Conservation (phyloP, 768 basidiomycete species). For the Mrakia gelida region DNA sequence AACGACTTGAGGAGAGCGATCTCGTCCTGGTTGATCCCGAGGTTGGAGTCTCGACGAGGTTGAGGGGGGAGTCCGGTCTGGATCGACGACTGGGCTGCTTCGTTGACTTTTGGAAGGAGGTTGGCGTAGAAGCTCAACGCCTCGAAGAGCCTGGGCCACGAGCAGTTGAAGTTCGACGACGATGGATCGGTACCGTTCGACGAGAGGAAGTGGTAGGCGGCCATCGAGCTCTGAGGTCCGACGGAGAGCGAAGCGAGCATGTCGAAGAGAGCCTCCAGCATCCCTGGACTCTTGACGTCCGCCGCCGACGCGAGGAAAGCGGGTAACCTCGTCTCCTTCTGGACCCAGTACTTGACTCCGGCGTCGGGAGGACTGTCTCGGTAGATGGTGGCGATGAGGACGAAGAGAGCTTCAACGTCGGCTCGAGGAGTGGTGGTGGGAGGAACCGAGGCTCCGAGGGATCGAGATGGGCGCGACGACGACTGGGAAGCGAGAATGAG, state of each 20-base stretch:
- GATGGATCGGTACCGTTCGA: conserved; percentile 39
- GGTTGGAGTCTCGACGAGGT: conserved; percentile 22
- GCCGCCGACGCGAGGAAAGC: conserved; percentile 87
- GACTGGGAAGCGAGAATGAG: conserved; percentile 59
- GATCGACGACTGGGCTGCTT: conserved; percentile 16
- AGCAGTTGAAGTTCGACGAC: conserved; percentile 53
- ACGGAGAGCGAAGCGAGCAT: conserved; percentile 81
- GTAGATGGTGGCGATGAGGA: conserved; percentile 77
- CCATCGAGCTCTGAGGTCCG: conserved; percentile 77
- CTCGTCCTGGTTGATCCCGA: conserved; percentile 57
- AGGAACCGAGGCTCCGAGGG: conserved; percentile 1
- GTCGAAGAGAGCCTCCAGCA: conserved; percentile 77
- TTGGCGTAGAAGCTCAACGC: conserved; percentile 70
- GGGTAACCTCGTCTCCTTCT: conserved; percentile 56
- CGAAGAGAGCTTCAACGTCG: conserved; percentile 78
- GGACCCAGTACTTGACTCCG: conserved; percentile 80
- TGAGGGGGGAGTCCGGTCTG: not conserved
- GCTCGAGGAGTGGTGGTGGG: conserved; percentile 52
- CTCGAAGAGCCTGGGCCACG: conserved; percentile 72
- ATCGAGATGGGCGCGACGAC: conserved; percentile 57
- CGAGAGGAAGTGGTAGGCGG: conserved; percentile 83
- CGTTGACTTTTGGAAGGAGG: conserved; percentile 52
- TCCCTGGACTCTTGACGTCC: conserved; percentile 63
- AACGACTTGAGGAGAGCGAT: conserved; percentile 74
- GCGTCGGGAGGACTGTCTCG: conserved; percentile 66